Conservation (phyloP, 495 filamentous ascomycete species). For the Corynascus novoguineensis region DNA sequence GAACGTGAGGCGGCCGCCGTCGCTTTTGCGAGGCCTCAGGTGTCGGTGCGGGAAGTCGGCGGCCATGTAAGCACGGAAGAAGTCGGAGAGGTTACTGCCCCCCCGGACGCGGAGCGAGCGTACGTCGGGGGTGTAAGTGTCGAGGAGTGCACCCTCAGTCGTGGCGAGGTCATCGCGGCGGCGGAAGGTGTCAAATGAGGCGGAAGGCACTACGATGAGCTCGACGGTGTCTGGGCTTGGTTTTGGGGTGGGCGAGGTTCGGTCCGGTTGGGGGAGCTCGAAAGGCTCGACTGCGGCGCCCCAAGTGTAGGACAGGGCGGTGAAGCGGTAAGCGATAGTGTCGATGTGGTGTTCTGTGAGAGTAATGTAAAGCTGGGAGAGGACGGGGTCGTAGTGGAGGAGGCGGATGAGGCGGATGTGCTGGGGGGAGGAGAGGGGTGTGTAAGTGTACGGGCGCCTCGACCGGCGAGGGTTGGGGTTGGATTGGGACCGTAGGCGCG, state of each 20-base stretch:
- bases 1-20: neutral
- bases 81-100: constrained; percentile 12
- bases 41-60: neutral
- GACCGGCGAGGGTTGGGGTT: constrained; percentile 2
- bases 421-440: constrained; percentile 9
- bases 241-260: neutral
- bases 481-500: constrained; percentile 5
- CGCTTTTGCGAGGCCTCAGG: neutral
- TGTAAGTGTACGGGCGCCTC: constrained; percentile 9
- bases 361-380: constrained; percentile 8
- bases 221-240: neutral
- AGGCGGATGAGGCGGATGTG: constrained; percentile 15
- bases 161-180: constrained; percentile 6
- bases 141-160: neutral
- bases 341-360: constrained; percentile 3
- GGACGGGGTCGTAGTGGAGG: constrained; percentile 2
- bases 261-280: neutral
- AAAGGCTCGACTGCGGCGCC: constrained; percentile 10
- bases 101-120: neutral
- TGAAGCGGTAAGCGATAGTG: constrained; percentile 6
- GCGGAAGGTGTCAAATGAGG: constrained; percentile 4
- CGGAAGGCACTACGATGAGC: constrained; percentile 2
- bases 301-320: constrained; percentile 17
- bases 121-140: constrained; percentile 7
- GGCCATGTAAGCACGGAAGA: constrained; percentile 13